These are phyloP conservation scores for Colletotrichum scovillei DNA, from an alignment of 2,329 filamentous ascomycete genomes.

Conservation along the genomic window DNA sequence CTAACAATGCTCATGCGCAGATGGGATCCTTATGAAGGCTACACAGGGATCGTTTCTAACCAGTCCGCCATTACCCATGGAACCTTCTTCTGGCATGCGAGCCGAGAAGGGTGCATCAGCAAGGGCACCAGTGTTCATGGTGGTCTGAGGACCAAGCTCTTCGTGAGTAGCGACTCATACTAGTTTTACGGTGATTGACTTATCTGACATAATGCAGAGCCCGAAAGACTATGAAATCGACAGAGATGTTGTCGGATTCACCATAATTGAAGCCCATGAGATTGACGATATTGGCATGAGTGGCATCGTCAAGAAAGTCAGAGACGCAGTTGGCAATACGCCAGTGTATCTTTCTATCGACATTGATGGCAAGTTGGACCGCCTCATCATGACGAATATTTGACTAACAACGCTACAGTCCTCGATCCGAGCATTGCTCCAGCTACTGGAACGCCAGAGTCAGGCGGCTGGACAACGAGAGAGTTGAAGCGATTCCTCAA, in stretches of 20 bases:
- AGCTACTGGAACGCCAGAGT: not conserved
- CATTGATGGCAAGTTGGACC: not conserved
- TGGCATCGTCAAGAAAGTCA: constrained; percentile 78
- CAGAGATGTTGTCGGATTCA: constrained; percentile 1
- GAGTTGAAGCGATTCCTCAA: not conserved
- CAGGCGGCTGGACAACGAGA: not conserved
- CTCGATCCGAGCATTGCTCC: not conserved
- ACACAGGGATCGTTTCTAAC: not conserved
- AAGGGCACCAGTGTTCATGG: constrained; percentile 82
- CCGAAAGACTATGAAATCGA: not conserved
- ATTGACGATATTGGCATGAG: constrained; percentile 83
- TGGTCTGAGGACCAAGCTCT: constrained; percentile 74
- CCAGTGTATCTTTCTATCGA: not conserved
- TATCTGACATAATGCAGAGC: not conserved
- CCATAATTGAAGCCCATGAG: constrained; percentile 78
- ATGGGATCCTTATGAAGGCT: not conserved
- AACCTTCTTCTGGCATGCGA: constrained; percentile 90
- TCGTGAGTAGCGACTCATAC: not conserved
- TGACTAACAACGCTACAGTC: not conserved
- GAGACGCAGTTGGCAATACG: constrained; percentile 51
- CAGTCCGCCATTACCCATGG: constrained; percentile 80
- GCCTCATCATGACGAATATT: not conserved
- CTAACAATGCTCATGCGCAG: not conserved
- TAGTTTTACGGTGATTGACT: not conserved
- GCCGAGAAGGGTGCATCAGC: constrained; percentile 80